phyloP scores from a whole-genome alignment of 2,329 filamentous ascomycete genomes.

The Leptoxyphium fumago region DNA sequence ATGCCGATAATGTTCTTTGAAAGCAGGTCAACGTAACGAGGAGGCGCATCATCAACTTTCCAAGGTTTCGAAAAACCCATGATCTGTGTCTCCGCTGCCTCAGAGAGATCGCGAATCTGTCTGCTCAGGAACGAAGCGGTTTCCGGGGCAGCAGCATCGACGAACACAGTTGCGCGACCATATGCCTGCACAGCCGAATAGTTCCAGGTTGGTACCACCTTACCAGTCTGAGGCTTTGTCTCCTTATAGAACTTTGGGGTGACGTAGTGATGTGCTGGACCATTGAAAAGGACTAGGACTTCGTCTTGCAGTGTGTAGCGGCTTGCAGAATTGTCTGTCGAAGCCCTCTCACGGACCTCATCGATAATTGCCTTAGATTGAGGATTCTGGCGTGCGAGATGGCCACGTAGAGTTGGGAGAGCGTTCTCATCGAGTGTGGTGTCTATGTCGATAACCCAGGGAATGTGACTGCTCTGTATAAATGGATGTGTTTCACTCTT shows the following conservation, averaged over 20 bases:
- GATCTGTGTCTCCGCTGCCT: constrained; percentile 35
- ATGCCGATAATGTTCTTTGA: constrained; percentile 23
- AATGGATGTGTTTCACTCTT: constrained; percentile 32
- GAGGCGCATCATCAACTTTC: constrained; percentile 44
- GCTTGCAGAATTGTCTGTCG: constrained; percentile 12
- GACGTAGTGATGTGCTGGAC: constrained; percentile 45
- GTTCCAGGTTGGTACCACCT: constrained; percentile 59
- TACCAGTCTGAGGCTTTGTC: constrained; percentile 49
- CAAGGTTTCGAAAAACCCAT: constrained; percentile 43
- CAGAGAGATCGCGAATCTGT: constrained; percentile 40
- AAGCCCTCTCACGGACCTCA: constrained; percentile 16
- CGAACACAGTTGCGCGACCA: constrained; percentile 40
- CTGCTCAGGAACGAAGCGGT: constrained; percentile 34
- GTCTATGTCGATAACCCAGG: constrained; percentile 40
- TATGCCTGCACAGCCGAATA: constrained; percentile 52
- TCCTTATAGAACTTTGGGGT: constrained; percentile 54
- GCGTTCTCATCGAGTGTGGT: constrained; percentile 28
- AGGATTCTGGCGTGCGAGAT: constrained; percentile 48
- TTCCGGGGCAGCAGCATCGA: constrained; percentile 32
- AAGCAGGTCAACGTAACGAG: constrained; percentile 37
- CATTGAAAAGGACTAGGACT: constrained; percentile 49
- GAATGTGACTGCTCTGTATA: constrained; percentile 47
- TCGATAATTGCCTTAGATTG: constrained; percentile 45
- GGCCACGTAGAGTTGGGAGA: constrained; percentile 40
- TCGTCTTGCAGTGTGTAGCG: constrained; percentile 29